phyloP scores from a whole-genome alignment of 2,329 filamentous ascomycete species.

The Claviceps arundinis region DNA sequence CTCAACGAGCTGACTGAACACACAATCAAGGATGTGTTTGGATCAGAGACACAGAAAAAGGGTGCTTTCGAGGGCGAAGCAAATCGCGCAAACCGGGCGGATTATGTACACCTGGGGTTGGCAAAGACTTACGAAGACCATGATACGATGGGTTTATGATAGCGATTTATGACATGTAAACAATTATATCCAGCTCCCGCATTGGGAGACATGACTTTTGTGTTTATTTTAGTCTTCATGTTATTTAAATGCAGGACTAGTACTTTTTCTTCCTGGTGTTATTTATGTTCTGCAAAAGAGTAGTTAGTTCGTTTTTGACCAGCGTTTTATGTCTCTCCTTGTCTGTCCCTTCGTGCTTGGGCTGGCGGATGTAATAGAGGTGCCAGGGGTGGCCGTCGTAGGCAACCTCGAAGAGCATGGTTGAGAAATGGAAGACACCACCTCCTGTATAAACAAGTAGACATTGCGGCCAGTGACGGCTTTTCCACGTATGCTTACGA shows the following conservation, averaged over 20 bases:
- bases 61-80: background rate
- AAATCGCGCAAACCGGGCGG: no score
- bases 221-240: background rate
- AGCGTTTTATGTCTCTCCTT: background rate
- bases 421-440: background rate
- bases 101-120: background rate
- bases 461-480: constrained; percentile 1
- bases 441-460: constrained; percentile 7
- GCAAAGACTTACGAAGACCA: constrained; percentile 5
- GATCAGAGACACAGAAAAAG: background rate
- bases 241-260: background rate
- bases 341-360: background rate
- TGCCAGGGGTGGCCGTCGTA: background rate
- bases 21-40: background rate
- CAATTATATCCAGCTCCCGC: background rate
- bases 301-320: no score
- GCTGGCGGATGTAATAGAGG: background rate
- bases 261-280: background rate
- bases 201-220: no score
- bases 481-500: background rate
- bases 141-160: constrained; percentile 6
- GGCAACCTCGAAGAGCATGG: background rate
- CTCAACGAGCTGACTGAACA: background rate
- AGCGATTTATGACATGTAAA: background rate
- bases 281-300: background rate